Conservation (phyloP, 2,329 filamentous ascomycete species). For the Claviceps lovelessii region DNA sequence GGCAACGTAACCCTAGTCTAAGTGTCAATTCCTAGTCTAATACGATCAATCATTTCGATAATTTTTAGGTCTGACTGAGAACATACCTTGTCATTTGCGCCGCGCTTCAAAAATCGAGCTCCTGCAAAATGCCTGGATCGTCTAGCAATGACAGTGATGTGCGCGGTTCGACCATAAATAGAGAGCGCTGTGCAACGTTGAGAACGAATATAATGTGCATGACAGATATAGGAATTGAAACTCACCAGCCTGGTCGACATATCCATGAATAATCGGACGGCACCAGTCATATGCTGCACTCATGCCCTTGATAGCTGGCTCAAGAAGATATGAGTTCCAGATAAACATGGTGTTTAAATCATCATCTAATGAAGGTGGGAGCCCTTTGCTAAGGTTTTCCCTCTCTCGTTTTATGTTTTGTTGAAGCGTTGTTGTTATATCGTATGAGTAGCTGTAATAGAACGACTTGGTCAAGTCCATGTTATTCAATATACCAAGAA, state of each 20-base stretch:
- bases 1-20: constrained; percentile 65
- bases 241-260: constrained; percentile 69
- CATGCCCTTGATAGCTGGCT: constrained; percentile 55
- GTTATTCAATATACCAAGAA: constrained; percentile 77
- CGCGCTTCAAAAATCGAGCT: constrained; percentile 84
- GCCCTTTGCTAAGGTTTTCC: constrained; percentile 50
- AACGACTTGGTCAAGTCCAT: constrained; percentile 83
- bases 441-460: constrained; percentile 97
- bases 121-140: constrained; percentile 89
- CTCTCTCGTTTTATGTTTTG: constrained; percentile 80
- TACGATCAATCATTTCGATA: not conserved
- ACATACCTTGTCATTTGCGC: constrained; percentile 66
- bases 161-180: constrained; percentile 76
- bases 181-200: constrained; percentile 39
- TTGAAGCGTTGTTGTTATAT: constrained; percentile 83
- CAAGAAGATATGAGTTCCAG: constrained; percentile 84
- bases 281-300: constrained; percentile 91
- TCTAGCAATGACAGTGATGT: constrained; percentile 86
- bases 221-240: not conserved
- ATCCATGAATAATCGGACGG: constrained; percentile 86
- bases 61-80: not conserved
- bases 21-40: not conserved
- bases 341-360: constrained; percentile 93
- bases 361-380: constrained; percentile 40
- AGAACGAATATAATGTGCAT: not conserved